phyloP scores from a whole-genome alignment of 257 asterid genomes.

The Primulina eburnea region DNA sequence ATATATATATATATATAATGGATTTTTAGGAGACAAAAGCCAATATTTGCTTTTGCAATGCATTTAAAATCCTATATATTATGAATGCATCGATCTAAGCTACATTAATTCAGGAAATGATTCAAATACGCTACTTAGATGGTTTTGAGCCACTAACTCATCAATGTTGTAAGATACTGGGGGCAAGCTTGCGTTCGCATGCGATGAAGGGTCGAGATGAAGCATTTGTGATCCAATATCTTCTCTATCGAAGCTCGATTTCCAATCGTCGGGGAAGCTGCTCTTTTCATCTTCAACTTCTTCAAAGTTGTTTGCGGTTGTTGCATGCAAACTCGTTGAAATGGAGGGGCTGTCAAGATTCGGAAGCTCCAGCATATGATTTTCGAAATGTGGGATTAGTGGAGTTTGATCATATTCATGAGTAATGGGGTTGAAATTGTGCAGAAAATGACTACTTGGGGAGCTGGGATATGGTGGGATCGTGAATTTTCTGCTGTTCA shows the following conservation, averaged over 20 bases:
- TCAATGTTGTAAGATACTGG: constrained; percentile 19
- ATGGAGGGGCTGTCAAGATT: constrained; percentile 46
- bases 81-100: constrained; percentile 12
- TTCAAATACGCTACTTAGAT: constrained; percentile 20
- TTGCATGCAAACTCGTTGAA: constrained; percentile 36
- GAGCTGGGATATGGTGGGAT: constrained; percentile 27
- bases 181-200: constrained; percentile 19
- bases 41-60: background rate
- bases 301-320: constrained; percentile 24
- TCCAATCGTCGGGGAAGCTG: constrained; percentile 17
- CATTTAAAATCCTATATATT: background rate
- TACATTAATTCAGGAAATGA: constrained; percentile 28
- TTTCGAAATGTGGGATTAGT: constrained; percentile 12
- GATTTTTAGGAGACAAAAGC: background rate
- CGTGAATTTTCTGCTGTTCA: background rate
- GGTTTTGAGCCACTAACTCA: constrained; percentile 9
- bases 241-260: constrained; percentile 17
- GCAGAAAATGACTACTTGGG: constrained; percentile 15
- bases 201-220: constrained; percentile 20
- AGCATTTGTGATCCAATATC: constrained; percentile 10
- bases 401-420: constrained; percentile 26
- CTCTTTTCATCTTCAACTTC: constrained; percentile 22
- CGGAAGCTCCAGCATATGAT: constrained; percentile 36
- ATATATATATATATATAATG: too few relatives aligned
- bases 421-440: constrained; percentile 5